These are phyloP conservation scores for Magnolia sinica DNA, from an alignment of 164 flowering plant genomes.

Conservation along the genomic window DNA sequence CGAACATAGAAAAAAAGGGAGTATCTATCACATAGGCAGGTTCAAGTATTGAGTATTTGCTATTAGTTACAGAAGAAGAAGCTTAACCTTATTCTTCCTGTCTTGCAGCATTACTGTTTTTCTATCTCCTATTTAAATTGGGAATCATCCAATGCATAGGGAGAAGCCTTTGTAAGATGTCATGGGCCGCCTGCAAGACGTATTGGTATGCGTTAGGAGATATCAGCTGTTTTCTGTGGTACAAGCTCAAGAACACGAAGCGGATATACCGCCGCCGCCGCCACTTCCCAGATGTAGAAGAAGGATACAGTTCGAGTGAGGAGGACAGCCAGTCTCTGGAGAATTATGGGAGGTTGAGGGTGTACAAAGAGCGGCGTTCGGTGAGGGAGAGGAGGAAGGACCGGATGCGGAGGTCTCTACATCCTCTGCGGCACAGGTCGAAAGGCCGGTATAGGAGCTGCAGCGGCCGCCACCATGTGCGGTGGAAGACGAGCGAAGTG, in stretches of 20 bases:
- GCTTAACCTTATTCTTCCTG: background rate
- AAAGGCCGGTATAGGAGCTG: conserved; percentile 12
- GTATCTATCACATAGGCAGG: too few relatives aligned
- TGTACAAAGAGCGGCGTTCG: conserved; percentile 26
- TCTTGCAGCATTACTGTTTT: conserved; percentile 46
- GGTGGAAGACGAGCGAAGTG: conserved; percentile 23
- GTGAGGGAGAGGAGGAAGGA: conserved; percentile 28
- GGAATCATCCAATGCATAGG: conserved; percentile 65
- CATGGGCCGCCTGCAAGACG: conserved; percentile 56
- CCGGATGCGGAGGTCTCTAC: conserved; percentile 23
- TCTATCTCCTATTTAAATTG: conserved; percentile 53
- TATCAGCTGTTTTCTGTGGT: conserved; percentile 49
- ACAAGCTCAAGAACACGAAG: conserved; percentile 51
- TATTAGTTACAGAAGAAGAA: background rate
- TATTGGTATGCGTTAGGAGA: conserved; percentile 47
- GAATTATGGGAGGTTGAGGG: conserved; percentile 7
- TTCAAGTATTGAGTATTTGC: too few relatives aligned
- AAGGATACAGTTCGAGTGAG: conserved; percentile 34
- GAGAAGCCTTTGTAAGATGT: conserved; percentile 62
- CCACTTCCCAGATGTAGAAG: conserved; percentile 42
- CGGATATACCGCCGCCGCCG: conserved; percentile 51
- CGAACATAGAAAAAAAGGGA: too few relatives aligned
- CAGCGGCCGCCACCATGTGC: conserved; percentile 15
- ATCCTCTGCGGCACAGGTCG: conserved; percentile 19
- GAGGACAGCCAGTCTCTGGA: conserved; percentile 16